A percentile compares a stretch with the other conserved stretches of the same genome.
Evolutionary conservation across 1,284 basidiomycete genomes (phyloP).

Genomic region (Sutorius eximius): DNA sequence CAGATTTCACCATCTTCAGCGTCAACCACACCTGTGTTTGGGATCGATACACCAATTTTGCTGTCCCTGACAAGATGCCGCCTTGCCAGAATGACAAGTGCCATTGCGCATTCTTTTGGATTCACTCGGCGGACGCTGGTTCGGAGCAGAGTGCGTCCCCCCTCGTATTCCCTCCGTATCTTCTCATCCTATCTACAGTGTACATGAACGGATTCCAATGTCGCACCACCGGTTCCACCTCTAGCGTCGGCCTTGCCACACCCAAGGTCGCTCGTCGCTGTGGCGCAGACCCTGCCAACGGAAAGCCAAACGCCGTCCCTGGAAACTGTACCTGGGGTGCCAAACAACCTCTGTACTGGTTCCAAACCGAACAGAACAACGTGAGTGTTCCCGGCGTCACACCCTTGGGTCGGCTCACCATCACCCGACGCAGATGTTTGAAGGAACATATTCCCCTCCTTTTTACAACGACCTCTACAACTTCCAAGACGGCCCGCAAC

Average conservation of each 20-base stretch:
- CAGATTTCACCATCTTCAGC: constrained; percentile 71
- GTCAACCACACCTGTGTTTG: constrained; percentile 74
- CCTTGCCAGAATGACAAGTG: constrained; percentile 66
- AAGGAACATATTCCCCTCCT: constrained; percentile 43
- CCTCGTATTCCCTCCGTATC: neutral
- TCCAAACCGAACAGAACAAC: constrained; percentile 59
- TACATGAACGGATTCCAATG: constrained; percentile 80
- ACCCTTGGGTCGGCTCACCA: neutral
- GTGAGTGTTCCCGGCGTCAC: constrained; percentile 30
- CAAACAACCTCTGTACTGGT: constrained; percentile 67
- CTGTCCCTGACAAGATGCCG: constrained; percentile 64
- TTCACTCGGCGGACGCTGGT: constrained; percentile 53
- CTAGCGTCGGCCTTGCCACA: constrained; percentile 50
- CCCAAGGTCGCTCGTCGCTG: constrained; percentile 58
- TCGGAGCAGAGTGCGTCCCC: constrained; percentile 44
- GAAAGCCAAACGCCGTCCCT: constrained; percentile 42
- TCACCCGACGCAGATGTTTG: constrained; percentile 38
- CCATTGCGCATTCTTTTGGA: constrained; percentile 74
- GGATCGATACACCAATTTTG: constrained; percentile 62
- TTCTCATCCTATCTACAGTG: constrained; percentile 35
- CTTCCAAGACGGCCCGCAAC: constrained; percentile 47
- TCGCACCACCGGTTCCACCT: constrained; percentile 56
- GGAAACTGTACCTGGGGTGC: constrained; percentile 70
- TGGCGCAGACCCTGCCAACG: constrained; percentile 50
- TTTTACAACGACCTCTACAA: constrained; percentile 46